Evolutionary conservation across 768 basidiomycete species (phyloP).

Genomic region (Podaxis carcinomalis): DNA sequence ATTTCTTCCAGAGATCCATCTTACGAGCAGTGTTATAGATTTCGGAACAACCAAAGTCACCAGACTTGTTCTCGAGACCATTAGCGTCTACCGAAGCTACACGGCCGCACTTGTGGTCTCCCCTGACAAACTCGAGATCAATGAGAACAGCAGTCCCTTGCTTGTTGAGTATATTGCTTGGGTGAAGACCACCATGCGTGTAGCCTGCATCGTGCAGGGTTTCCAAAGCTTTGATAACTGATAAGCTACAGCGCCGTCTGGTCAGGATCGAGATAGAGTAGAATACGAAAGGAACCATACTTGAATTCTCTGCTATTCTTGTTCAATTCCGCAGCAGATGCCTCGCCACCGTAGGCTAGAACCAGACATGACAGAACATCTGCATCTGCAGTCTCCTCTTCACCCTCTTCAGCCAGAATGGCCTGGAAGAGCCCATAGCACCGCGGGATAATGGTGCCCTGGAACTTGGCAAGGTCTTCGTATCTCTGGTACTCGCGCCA

Average conservation of each 20-base stretch:
- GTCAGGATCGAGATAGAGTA: too few relatives aligned
- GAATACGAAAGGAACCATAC: neutral
- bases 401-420: neutral
- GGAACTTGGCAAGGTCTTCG: slow-evolving; percentile 2
- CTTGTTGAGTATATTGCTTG: slow-evolving; percentile 8
- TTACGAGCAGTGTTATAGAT: slow-evolving; percentile 8
- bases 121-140: slow-evolving; percentile 8
- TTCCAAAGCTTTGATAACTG: slow-evolving; percentile 7
- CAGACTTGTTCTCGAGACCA: slow-evolving; percentile 8
- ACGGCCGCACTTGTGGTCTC: slow-evolving; percentile 10
- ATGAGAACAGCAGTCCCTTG: slow-evolving; percentile 6
- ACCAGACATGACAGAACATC: slow-evolving; percentile 10
- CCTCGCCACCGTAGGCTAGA: slow-evolving; percentile 2
- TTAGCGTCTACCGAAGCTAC: slow-evolving; percentile 1
- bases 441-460: slow-evolving; percentile 4
- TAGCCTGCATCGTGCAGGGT: slow-evolving; percentile 6
- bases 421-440: slow-evolving; percentile 12
- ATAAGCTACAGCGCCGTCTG: neutral
- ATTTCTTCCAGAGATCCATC: slow-evolving; percentile 13
- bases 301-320: slow-evolving; percentile 10
- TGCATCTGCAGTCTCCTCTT: neutral
- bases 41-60: slow-evolving; percentile 10
- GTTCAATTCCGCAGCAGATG: slow-evolving; percentile 4
- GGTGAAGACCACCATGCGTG: slow-evolving; percentile 7
- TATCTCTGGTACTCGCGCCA: slow-evolving; percentile 9